phyloP scores from a whole-genome alignment of 208 protist species.

The Trypanosoma cruzi region DNA sequence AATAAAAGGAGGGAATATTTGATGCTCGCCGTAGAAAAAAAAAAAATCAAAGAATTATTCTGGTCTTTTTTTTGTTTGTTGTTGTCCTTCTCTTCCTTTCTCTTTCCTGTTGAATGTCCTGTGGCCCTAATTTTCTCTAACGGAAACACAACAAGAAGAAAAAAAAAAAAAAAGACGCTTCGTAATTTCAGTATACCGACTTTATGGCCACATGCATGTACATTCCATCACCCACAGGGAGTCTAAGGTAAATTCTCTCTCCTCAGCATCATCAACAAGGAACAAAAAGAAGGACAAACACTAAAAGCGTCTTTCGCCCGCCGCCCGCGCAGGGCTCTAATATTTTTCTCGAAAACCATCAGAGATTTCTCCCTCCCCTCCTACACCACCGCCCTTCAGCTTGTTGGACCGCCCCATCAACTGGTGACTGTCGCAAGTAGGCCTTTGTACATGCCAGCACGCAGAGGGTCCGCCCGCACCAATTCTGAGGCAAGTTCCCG shows the following conservation, averaged over 20 bases:
- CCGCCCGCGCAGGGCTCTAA: not conserved
- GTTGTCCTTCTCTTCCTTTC: not conserved
- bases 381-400: not conserved
- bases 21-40: not conserved
- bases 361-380: no score
- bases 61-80: not conserved
- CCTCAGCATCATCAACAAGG: no score
- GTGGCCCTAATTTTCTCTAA: no score
- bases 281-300: no score
- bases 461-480: conserved; percentile 20
- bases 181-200: no score
- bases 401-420: not conserved
- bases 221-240: no score
- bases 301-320: no score
- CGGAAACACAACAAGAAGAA: no score
- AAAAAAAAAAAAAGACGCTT: no score
- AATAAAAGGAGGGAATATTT: not conserved
- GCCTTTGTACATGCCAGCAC: conserved; percentile 24
- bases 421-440: conserved; percentile 3
- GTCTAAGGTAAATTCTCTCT: no score
- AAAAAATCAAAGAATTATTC: not conserved
- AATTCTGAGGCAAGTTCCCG: conserved; percentile 19
- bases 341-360: not conserved
- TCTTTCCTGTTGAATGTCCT: no score
- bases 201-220: no score